Percentiles rank a stretch among this genome's conserved stretches.
Evolutionary conservation across 257 asterid genomes (phyloP).

Genomic region (Solanum chiquidenum): DNA sequence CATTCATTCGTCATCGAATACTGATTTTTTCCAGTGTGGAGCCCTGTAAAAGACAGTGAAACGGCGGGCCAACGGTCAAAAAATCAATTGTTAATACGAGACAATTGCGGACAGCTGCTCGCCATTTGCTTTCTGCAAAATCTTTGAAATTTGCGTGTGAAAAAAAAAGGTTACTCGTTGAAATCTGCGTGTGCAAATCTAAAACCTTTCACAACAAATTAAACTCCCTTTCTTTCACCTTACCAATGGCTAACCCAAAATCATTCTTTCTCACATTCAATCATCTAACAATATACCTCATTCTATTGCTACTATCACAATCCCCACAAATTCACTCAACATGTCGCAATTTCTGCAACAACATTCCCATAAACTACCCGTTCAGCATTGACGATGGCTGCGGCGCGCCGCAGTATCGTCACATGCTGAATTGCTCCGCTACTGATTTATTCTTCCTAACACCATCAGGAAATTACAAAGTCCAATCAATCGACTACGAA

Average conservation of each 20-base stretch:
- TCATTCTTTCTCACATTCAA: not conserved
- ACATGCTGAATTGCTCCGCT: constrained; percentile 70
- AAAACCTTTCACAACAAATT: not conserved
- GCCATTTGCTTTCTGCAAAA: not conserved
- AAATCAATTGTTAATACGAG: not conserved
- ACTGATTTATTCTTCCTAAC: constrained; percentile 56
- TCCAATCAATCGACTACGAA: constrained; percentile 58
- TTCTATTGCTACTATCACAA: not conserved
- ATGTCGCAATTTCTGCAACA: constrained; percentile 68
- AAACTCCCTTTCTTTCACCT: not conserved
- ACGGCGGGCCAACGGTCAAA: constrained; percentile 1
- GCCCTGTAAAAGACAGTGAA: not conserved
- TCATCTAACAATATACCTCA: not conserved
- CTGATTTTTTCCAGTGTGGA: not conserved
- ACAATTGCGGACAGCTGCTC: constrained; percentile 11
- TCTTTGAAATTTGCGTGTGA: not conserved
- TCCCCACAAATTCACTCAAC: constrained; percentile 4
- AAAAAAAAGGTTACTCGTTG: not conserved
- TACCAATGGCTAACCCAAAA: not conserved
- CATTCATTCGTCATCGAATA: not conserved
- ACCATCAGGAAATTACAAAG: constrained; percentile 82
- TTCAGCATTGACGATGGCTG: constrained; percentile 88
- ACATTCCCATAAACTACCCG: constrained; percentile 69
- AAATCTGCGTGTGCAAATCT: not conserved
- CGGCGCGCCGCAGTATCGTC: constrained; percentile 58